A percentile compares a stretch with the other conserved stretches of the same genome.
Conservation (phyloP, 1,139 yeast species). For the Barnettozyma hawaiiensis region DNA sequence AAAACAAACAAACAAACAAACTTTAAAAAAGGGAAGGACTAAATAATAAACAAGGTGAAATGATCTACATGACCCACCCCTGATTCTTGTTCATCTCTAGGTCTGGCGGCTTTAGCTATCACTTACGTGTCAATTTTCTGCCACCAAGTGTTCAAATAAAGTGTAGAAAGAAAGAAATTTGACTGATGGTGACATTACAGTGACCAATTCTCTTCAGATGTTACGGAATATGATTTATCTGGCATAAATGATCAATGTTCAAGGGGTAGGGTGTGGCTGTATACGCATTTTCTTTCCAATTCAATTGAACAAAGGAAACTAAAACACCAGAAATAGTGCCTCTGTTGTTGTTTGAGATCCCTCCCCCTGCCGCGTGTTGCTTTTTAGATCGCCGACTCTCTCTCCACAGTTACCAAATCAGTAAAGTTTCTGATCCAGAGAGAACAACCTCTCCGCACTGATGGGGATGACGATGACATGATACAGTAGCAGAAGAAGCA, state of each 20-base stretch:
- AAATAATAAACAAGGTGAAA: background rate
- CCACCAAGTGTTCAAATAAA: background rate
- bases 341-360: background rate
- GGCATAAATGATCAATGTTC: too few relatives aligned
- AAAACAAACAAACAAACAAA: too few relatives aligned
- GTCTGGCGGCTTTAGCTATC: background rate
- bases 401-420: slow-evolving; percentile 1
- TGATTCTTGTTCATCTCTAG: background rate
- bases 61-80: background rate
- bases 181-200: too few relatives aligned
- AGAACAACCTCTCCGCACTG: background rate
- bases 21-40: background rate
- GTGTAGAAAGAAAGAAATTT: background rate
- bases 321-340: too few relatives aligned
- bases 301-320: too few relatives aligned
- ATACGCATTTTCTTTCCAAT: too few relatives aligned
- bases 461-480: background rate
- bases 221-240: too few relatives aligned
- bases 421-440: background rate
- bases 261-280: too few relatives aligned
- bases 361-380: too few relatives aligned
- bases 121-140: background rate
- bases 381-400: too few relatives aligned
- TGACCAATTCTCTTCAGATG: too few relatives aligned
- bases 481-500: background rate